phyloP scores from a whole-genome alignment of 225 moss, liverwort and hornwort genomes.

The Polytrichum formosum region DNA sequence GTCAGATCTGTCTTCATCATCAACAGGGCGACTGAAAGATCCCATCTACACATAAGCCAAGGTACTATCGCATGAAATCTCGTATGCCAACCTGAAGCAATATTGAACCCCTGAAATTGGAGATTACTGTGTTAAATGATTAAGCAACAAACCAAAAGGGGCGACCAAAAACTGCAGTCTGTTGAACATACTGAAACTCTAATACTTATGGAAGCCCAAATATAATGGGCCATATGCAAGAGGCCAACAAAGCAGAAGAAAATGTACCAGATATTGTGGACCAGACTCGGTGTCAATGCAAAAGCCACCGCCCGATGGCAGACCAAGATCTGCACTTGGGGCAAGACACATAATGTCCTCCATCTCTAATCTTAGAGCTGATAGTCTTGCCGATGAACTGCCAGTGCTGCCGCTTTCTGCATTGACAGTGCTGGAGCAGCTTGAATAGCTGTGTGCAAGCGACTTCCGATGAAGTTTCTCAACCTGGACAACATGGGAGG shows the following conservation, averaged over 20 bases:
- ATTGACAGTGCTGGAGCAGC: constrained; percentile 42
- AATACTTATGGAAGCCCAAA: no score
- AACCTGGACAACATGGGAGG: constrained; percentile 41
- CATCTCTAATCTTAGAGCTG: constrained; percentile 82
- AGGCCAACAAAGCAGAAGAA: constrained; percentile 7
- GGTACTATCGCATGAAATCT: no score
- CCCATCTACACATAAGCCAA: no score
- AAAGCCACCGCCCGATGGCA: constrained; percentile 92
- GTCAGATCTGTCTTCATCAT: neutral
- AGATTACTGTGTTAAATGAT: no score
- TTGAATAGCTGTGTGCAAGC: constrained; percentile 50
- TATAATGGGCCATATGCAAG: neutral
- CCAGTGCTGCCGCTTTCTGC: constrained; percentile 48
- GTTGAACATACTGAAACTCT: neutral
- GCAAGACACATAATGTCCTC: constrained; percentile 79
- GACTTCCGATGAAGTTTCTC: constrained; percentile 80
- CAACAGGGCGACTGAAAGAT: neutral
- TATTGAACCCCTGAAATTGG: no score
- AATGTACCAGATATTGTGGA: constrained; percentile 75
- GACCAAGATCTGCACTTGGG: constrained; percentile 85
- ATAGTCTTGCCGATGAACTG: constrained; percentile 40
- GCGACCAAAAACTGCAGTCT: no score
- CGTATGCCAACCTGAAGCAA: no score
- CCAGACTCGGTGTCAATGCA: constrained; percentile 73
- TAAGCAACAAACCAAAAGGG: no score